Percentiles rank a stretch among this genome's conserved stretches.
Evolutionary conservation across 345 rosid genomes (phyloP).

Genomic region (Hibiscus mutabilis): DNA sequence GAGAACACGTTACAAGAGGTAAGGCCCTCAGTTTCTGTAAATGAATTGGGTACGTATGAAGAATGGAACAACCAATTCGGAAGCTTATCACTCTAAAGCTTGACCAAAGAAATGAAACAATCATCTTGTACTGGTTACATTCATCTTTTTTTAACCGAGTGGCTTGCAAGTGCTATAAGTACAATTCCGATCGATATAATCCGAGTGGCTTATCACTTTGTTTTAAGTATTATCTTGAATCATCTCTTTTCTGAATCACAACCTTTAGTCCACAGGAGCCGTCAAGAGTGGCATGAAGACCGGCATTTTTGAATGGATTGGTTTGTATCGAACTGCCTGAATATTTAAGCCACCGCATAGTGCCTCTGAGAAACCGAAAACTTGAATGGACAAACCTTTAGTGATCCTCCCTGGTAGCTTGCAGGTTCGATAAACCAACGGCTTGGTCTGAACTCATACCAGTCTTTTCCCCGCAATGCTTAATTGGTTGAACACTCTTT

Average conservation of each 20-base stretch:
- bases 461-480: no score
- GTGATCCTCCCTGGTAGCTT: no score
- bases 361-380: slow-evolving; percentile 37
- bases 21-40: slow-evolving; percentile 77
- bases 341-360: slow-evolving; percentile 39
- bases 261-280: slow-evolving; percentile 54
- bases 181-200: no score
- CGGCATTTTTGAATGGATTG: slow-evolving; percentile 23
- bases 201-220: neutral
- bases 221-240: slow-evolving; percentile 5
- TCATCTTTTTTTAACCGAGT: neutral
- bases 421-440: no score
- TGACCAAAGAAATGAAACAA: neutral
- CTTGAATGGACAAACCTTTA: no score
- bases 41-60: slow-evolving; percentile 67
- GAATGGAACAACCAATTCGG: slow-evolving; percentile 94
- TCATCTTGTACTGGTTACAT: neutral
- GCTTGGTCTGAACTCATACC: no score
- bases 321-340: slow-evolving; percentile 26
- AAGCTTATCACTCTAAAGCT: slow-evolving; percentile 53
- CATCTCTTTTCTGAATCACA: slow-evolving; percentile 31
- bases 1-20: slow-evolving; percentile 65
- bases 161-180: neutral
- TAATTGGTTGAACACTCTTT: no score
- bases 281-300: slow-evolving; percentile 42